Conservation (phyloP, 208 protist genomes). For the Crithidia bombi region DNA sequence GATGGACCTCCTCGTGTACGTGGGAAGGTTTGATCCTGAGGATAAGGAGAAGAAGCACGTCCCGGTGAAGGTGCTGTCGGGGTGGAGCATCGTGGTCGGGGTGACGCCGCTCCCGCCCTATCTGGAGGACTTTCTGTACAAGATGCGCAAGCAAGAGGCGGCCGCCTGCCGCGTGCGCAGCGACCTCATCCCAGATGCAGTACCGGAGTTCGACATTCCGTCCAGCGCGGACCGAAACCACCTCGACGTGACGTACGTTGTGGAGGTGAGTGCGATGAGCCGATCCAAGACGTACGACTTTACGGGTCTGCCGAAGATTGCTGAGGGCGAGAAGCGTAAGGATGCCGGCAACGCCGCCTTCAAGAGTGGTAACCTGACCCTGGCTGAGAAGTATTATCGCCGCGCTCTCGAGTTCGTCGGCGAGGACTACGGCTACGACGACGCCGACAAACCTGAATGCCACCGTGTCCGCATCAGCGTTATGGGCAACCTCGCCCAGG, state of each 20-base stretch:
- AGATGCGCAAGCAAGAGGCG: constrained; percentile 75
- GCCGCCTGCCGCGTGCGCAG: constrained; percentile 66
- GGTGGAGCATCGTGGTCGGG: constrained; percentile 67
- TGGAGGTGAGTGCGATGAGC: constrained; percentile 64
- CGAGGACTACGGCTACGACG: constrained; percentile 67
- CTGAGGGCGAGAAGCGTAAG: constrained; percentile 69
- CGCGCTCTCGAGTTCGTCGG: constrained; percentile 88
- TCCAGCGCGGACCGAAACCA: constrained; percentile 26
- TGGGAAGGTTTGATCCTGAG: constrained; percentile 46
- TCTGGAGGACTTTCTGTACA: constrained; percentile 74
- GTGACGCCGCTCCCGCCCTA: constrained; percentile 64
- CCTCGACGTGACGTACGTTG: constrained; percentile 64
- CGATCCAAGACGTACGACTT: constrained; percentile 76
- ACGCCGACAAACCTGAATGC: constrained; percentile 57
- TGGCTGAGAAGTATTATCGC: constrained; percentile 84
- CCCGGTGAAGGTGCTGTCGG: constrained; percentile 49
- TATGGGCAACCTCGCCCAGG: constrained; percentile 81
- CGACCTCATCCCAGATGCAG: constrained; percentile 45
- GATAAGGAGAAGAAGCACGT: constrained; percentile 39
- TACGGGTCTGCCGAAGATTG: constrained; percentile 60
- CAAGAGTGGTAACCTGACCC: constrained; percentile 56
- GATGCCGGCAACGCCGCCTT: constrained; percentile 85
- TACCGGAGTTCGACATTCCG: constrained; percentile 68
- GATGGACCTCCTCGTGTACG: constrained; percentile 70
- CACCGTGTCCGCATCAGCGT: constrained; percentile 57